Evolutionary conservation across 768 basidiomycete species (phyloP), one percentile per base, ranked within the genome.

Genomic region (Boletus sensibilis): DNA sequence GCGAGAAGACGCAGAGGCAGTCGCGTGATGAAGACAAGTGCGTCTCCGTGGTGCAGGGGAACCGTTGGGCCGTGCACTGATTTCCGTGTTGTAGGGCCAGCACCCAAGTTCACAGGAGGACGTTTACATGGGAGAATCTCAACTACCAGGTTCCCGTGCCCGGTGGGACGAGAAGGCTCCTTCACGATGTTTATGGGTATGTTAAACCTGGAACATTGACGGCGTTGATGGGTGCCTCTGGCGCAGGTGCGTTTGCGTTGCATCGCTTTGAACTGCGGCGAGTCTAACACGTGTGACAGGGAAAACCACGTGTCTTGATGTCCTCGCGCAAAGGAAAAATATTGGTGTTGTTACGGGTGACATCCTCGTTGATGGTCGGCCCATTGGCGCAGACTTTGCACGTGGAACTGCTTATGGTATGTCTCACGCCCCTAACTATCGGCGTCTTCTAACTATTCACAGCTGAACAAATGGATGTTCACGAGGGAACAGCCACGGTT

Each of bases 171-270:
- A 77, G 74, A 9, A 79, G 82, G 41, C 76, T 94, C 11, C 79
- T 94, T 37, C 83, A 92, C 63, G 84, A 91, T 60, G 83, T 94
- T 18, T 81, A 78, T 58, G 92, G 92, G 0, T 93, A 85, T 65
- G 88, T 92, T 41, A 87, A 87, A 62, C 93, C 93, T 11, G 93
- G 92, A 3, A 91, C 86, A n/a, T 70, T 94, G 58, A 93, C 92
- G 0, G 93, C 92, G 1, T 78, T 95, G 11, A 92, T 95, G 91
- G 92, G 92, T 57, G 87, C 87, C 14, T 87, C 85, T 56, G 90
- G 90, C 50, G 89, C 89, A 41, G 87, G 86, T 73, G 67, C 63
- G 75, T 75, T 47, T 59, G 55, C 29, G 31, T 6, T 25, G 9
- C 64, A 68, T 42, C 57, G 65, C 23, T 18, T 43, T 18, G 2